Percentiles rank a stretch among this genome's conserved stretches.
phyloP scores from a whole-genome alignment of 164 flowering plant genomes.

The Tetracentron sinense region DNA sequence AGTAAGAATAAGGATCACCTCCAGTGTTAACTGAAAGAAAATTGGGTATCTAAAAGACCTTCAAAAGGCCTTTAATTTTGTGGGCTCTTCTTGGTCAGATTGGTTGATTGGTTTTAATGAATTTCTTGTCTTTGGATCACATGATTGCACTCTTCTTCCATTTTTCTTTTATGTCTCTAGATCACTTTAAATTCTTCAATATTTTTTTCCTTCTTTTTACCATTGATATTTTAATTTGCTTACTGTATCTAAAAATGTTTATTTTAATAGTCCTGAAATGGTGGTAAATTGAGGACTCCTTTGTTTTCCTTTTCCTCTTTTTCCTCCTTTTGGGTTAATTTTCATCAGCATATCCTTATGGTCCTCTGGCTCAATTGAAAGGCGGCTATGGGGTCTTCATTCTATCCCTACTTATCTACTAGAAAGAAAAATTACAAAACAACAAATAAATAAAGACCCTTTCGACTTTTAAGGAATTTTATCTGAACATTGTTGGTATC shows the following conservation, averaged over 20 bases:
- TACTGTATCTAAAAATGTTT: not conserved
- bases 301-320: not conserved
- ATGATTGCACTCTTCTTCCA: not conserved
- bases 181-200: not conserved
- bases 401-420: not conserved
- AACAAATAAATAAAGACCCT: not conserved
- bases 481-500: not conserved
- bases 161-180: not conserved
- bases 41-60: not conserved
- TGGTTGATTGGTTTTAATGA: not conserved
- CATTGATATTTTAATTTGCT: not conserved
- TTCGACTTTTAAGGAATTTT: not conserved
- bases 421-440: not conserved
- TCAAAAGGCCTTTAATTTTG: not conserved
- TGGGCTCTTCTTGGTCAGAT: not conserved
- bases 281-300: not conserved
- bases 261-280: too few relatives aligned
- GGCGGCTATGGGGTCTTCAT: not conserved
- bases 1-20: too few relatives aligned
- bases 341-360: not conserved
- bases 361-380: not conserved
- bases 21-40: too few relatives aligned
- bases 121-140: not conserved
- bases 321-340: not conserved
- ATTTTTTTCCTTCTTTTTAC: not conserved